Conservation (phyloP, 2,329 filamentous ascomycete genomes). For the Alternaria sp. region DNA sequence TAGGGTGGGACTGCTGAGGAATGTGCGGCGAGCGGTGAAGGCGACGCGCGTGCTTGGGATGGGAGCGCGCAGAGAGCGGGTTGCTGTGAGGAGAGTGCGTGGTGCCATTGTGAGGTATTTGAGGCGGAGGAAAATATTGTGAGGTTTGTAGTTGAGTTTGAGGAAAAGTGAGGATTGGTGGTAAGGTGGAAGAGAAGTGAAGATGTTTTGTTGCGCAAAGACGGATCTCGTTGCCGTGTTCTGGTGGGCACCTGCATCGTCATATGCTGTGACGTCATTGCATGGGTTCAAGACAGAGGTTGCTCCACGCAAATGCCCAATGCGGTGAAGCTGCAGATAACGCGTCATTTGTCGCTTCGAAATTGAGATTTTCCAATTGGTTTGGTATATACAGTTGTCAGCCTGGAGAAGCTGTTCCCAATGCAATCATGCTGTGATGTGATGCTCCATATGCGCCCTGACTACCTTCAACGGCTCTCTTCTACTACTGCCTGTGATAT, state of each 20-base stretch:
- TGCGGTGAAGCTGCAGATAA: constrained; percentile 1
- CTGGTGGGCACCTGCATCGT: not conserved
- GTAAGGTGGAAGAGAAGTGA: not conserved
- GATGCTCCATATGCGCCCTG: not conserved
- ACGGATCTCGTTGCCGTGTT: constrained; percentile 8
- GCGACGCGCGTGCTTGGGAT: constrained; percentile 1
- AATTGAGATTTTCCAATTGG: not conserved
- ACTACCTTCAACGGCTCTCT: not conserved
- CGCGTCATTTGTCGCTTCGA: not conserved
- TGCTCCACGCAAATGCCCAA: constrained; percentile 5
- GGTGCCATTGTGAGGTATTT: constrained; percentile 23
- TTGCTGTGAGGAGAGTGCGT: constrained; percentile 22
- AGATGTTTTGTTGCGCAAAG: not conserved
- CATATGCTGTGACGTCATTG: constrained; percentile 7
- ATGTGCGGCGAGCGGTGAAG: constrained; percentile 28
- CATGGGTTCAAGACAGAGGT: not conserved
- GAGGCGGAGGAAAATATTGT: not conserved
- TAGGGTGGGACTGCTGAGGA: constrained; percentile 43
- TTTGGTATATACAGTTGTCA: not conserved
- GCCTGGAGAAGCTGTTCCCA: not conserved
- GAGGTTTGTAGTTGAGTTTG: not conserved
- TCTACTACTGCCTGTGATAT: not conserved
- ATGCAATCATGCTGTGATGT: constrained; percentile 9
- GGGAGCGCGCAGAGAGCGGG: constrained; percentile 17
- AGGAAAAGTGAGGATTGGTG: not conserved